Evolutionary conservation across 108 stramenopile genomes (phyloP).

Genomic region (Pelagomonas calceolata): DNA sequence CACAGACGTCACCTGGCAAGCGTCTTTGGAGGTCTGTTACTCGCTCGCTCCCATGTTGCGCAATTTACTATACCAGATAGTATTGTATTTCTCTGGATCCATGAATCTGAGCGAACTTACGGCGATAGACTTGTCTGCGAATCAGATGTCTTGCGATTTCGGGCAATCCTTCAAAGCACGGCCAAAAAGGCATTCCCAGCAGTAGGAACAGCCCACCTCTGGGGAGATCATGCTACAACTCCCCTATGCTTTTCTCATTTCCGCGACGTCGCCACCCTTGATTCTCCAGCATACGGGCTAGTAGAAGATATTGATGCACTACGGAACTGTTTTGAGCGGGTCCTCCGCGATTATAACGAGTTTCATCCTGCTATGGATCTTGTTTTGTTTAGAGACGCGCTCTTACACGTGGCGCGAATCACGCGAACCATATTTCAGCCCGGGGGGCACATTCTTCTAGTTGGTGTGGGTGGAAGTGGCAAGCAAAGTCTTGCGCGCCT

Average conservation of each 20-base stretch:
- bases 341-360: slow-evolving; percentile 53
- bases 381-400: slow-evolving; percentile 59
- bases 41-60: slow-evolving; percentile 29
- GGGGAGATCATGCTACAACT: not conserved
- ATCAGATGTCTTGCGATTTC: slow-evolving; percentile 43
- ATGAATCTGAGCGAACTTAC: slow-evolving; percentile 60
- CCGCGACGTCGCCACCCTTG: slow-evolving; percentile 6
- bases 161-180: slow-evolving; percentile 37
- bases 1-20: slow-evolving; percentile 25
- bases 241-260: slow-evolving; percentile 33
- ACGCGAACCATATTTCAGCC: slow-evolving; percentile 48
- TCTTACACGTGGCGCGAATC: slow-evolving; percentile 52
- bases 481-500: slow-evolving; percentile 49
- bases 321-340: slow-evolving; percentile 29
- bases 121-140: slow-evolving; percentile 46
- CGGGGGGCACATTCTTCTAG: slow-evolving; percentile 53
- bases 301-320: slow-evolving; percentile 29
- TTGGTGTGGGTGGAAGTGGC: slow-evolving; percentile 54
- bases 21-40: slow-evolving; percentile 56
- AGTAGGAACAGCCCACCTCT: not conserved
- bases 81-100: slow-evolving; percentile 51
- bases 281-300: slow-evolving; percentile 33
- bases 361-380: slow-evolving; percentile 50
- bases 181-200: slow-evolving; percentile 36
- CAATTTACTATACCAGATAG: slow-evolving; percentile 38